A percentile compares a stretch with the other conserved stretches of the same genome.
These are phyloP conservation scores for Tympanopsis confertula DNA, from an alignment of 2,329 filamentous ascomycete species.

Conservation along the genomic window DNA sequence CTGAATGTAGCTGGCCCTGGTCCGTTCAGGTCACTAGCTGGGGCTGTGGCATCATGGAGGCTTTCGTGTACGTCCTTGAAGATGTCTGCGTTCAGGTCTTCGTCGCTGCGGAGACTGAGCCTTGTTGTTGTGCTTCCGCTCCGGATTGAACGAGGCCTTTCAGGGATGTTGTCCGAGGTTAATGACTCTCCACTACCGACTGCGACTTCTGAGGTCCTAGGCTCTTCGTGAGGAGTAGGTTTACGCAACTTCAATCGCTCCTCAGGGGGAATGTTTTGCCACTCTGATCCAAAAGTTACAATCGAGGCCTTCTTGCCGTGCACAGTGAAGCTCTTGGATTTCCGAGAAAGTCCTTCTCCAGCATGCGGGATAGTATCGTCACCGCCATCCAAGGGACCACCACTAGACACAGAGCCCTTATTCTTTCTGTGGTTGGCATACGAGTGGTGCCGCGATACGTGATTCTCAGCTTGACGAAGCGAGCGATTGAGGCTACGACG, in stretches of 20 bases:
- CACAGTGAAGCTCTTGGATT: background rate
- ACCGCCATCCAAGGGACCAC: background rate
- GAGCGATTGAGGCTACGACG: background rate
- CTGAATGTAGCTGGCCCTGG: background rate
- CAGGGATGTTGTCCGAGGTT: background rate
- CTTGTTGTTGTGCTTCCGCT: conserved; percentile 1
- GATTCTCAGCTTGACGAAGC: background rate
- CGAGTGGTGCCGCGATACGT: too few species aligned
- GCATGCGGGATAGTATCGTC: background rate
- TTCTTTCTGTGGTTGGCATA: background rate
- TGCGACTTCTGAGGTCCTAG: background rate
- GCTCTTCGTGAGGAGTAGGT: background rate
- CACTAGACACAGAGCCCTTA: background rate
- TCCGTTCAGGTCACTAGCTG: too few species aligned
- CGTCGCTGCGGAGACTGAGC: background rate
- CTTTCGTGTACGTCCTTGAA: too few species aligned
- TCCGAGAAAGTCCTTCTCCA: background rate
- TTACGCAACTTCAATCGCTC: background rate
- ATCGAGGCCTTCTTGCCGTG: conserved; percentile 1
- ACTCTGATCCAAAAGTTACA: conserved; percentile 1
- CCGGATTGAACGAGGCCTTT: background rate
- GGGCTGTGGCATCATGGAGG: too few species aligned
- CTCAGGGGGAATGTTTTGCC: background rate
- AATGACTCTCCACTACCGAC: background rate
- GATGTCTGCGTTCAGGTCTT: background rate